Base-by-base conservation (phyloP, 805 yeast species). In the Kodamaea lidongshanica region DNA sequence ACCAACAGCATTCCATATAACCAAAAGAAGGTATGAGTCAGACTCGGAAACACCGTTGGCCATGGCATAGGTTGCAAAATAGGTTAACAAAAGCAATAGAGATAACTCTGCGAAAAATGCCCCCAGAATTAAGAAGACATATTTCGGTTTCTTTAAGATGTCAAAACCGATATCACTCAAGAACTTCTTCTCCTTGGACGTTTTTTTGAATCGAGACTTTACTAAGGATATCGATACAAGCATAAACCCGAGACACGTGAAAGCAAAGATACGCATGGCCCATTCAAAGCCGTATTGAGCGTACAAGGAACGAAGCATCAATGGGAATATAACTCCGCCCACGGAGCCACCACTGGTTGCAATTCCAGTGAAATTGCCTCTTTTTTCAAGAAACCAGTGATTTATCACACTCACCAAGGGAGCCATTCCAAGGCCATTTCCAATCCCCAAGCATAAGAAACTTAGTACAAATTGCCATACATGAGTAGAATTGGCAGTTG, bases 401-500 rank as follows among this genome's bases (percentile, higher is more conserved):
- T 77, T 72, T 1, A 78, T 65, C 11, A 73, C 74, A 5, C 82
- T 70, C 3, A 79, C 61, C 20, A 75, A 49, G 0, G 86, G 85
- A 6, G 77, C 67, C 56, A 75, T 68, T 19, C 78, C 60, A 19
- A 77, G 54, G 2, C 80, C 80, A 20, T 72, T 65, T 0, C 83
- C 85, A 4, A 69, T 37, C 3, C 85, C 87, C 23, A 67, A 55
- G 13, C 70, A 58, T 2, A 79, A 39, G 44, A 79, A 74, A 17
- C 79, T 61, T 14, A 79, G 48, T 11, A 80, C 64, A 42, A 79
- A 80, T 34, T 79, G 83, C 58, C 70, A 77, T 6, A 74, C 61
- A 4, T 62, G 44, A 2, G 55, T 58, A 45, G 79, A 67, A 34
- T 59, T 65, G n/a, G 79, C 79, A 13, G 74, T 60, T 2, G 76